Evolutionary conservation across 2,329 filamentous ascomycete genomes (phyloP), one percentile per base, ranked within the genome.

Genomic region (Neocucurbitaria cava): DNA sequence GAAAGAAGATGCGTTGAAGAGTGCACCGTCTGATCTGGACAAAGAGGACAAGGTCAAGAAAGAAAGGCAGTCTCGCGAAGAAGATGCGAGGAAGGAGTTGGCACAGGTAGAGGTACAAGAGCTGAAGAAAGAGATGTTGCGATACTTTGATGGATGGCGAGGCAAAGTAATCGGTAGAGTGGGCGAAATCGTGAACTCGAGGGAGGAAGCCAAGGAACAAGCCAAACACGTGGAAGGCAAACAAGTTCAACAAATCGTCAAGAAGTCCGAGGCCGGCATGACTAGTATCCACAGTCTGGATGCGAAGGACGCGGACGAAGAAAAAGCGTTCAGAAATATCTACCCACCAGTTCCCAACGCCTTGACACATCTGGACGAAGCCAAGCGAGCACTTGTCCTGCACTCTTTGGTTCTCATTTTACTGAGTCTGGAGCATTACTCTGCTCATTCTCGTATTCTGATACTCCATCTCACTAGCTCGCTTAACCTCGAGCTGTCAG

Each of bases 131-230:
- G 87, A 89, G 49, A 83, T 87, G 1, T 72, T 96, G 5, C 78
- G 82, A 6, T 87, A 89, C 70, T 96, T 94, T 70, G 87, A 89
- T 53, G 89, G 91, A 60, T 98, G 94, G 94, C 85, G 91, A 65
- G 82, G 86, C 5, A 80, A 81, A 11, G 85, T 96, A 9, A 78
- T 91, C 36, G 82, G 85, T 52, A 85, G 92, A 13, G 79, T 96
- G 21, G 85, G 87, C 17, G 89, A 95, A 62, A 84, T 92, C 31
- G 72, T 83, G 42, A 69, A 78, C 47, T 73, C 73, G 23, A 68
- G 73, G 31, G 71, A 72, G 18, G 65, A 73, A 47, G 71, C 67
- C 10, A 71, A 66, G 36, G 59, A 66, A 49, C 72, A 75, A 59
- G 68, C 60, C 17, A 57, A 48, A 11, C 41, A 66, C 6, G 66